phyloP scores from a whole-genome alignment of 1,284 basidiomycete species.

The Irpex sp. region DNA sequence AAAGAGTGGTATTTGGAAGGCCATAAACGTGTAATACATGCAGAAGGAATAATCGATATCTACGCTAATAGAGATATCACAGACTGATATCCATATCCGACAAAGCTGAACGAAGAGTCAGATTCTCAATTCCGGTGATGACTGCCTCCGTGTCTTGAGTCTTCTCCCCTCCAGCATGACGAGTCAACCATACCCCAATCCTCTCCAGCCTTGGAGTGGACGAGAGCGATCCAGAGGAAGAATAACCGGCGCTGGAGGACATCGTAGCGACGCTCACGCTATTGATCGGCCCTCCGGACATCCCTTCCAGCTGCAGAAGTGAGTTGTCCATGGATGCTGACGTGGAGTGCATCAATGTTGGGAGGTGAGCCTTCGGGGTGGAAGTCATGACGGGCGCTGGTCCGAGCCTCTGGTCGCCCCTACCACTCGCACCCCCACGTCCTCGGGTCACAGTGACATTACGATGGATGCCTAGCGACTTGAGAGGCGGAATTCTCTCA shows the following conservation, averaged over 20 bases:
- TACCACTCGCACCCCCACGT: neutral
- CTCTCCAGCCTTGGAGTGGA: conserved; percentile 1
- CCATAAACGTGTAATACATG: neutral
- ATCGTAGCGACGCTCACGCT: neutral
- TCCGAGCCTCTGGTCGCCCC: neutral
- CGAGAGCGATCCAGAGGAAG: neutral
- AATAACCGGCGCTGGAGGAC: neutral
- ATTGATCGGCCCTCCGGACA: neutral
- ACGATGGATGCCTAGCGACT: conserved; percentile 10
- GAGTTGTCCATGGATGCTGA: neutral
- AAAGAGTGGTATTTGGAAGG: neutral
- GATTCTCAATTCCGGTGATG: conserved; percentile 20
- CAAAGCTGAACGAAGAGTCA: conserved; percentile 16
- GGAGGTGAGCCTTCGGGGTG: conserved; percentile 23
- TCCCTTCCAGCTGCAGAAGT: conserved; percentile 4
- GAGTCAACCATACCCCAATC: conserved; percentile 1
- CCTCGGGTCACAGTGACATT: conserved; percentile 18
- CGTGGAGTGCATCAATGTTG: neutral
- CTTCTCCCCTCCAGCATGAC: neutral
- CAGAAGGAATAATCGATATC: neutral
- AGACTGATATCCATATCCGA: conserved; percentile 20
- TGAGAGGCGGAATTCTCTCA: conserved; percentile 17
- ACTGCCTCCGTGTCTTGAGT: conserved; percentile 15
- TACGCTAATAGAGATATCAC: neutral
- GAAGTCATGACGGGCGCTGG: conserved; percentile 21